These are phyloP conservation scores for Bryum argenteum DNA, from an alignment of 225 moss, liverwort and hornwort species.

Conservation along the genomic window DNA sequence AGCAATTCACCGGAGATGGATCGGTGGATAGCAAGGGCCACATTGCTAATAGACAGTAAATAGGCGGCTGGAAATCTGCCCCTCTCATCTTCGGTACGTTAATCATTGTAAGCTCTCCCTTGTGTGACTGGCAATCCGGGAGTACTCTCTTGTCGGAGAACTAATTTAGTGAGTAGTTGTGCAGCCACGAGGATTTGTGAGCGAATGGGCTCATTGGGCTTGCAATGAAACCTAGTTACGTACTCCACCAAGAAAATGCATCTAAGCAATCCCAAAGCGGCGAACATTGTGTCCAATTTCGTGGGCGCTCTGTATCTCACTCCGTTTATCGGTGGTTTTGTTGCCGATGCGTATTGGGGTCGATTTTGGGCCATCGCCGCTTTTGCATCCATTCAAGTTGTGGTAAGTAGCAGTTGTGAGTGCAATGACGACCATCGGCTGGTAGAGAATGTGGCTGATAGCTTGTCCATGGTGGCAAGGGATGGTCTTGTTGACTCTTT, in stretches of 20 bases:
- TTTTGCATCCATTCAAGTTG: slow-evolving; percentile 75
- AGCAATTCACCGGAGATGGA: slow-evolving; percentile 54
- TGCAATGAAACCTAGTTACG: slow-evolving; percentile 85
- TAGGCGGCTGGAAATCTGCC: slow-evolving; percentile 65
- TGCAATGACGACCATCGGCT: too few species aligned
- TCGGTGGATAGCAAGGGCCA: slow-evolving; percentile 53
- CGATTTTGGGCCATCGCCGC: slow-evolving; percentile 85
- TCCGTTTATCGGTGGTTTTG: slow-evolving; percentile 91
- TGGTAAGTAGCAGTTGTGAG: slow-evolving; percentile 39
- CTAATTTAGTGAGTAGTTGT: slow-evolving; percentile 13
- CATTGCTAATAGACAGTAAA: slow-evolving; percentile 43
- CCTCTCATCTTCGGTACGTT: slow-evolving; percentile 61
- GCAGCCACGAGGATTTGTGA: slow-evolving; percentile 93
- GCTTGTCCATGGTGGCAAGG: slow-evolving; percentile 53
- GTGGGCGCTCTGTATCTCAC: slow-evolving; percentile 96
- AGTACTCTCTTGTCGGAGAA: background rate
- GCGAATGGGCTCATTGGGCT: slow-evolving; percentile 83
- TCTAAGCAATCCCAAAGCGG: slow-evolving; percentile 76
- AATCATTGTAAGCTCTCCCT: background rate
- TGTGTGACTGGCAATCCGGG: too few species aligned
- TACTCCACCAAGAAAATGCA: slow-evolving; percentile 82
- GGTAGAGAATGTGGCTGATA: too few species aligned
- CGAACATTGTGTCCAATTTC: slow-evolving; percentile 98
- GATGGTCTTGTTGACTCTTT: slow-evolving; percentile 84
- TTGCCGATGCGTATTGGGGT: slow-evolving; percentile 88